Base-by-base conservation (phyloP, 768 basidiomycete species). In the Rubroboletus pulcherrimus region DNA sequence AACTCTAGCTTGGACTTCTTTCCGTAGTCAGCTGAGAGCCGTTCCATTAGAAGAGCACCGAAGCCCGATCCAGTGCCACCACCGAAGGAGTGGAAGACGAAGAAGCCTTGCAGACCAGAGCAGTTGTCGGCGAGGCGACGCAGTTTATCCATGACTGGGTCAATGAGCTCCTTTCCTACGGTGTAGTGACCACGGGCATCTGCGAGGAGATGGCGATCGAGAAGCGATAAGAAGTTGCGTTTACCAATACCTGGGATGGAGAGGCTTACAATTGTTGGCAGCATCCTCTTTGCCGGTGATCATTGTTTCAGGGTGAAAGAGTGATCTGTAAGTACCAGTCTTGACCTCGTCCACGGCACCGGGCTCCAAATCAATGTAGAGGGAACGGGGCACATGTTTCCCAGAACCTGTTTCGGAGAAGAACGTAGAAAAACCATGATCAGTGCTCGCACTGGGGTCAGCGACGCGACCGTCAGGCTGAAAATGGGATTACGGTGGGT, bases 1-100 rank as follows among this genome's bases (percentile, higher is more conserved):
- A 99, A 98, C 77, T 99, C 97, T 62, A 98, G 81, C 80, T 98
- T 98, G 48, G 92, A 93, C 78, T 98, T 99, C 77, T 99, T 99
- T 74, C 97, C 97, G 68, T 98, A 99, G 75, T 99, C 97, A 54
- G 91, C 90, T 30, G 96, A 98, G 64, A 99, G 87, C 55, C 94
- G 87, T 77, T 99, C 97, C 57, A 98, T 85, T 59, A 99, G 82
- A 65, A 99, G 89, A 56, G 97, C 96, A 71, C 97, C 97, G 67
- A 99, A 96, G 69, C 97, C 97, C 58, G 97, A 99, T 68, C 97
- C 97, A 71, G 97, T 98, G 74, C 97, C 97, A 71, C 97, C 97
- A 71, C 97, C 97, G 72, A 99, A 98, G 19, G 97, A 98, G 79
- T 98, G 97, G 86, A 98, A 98, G 69, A 98, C 92, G 71, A 98